Evolutionary conservation across 768 basidiomycete species (phyloP).

Genomic region (Pleurotus ostreatus): DNA sequence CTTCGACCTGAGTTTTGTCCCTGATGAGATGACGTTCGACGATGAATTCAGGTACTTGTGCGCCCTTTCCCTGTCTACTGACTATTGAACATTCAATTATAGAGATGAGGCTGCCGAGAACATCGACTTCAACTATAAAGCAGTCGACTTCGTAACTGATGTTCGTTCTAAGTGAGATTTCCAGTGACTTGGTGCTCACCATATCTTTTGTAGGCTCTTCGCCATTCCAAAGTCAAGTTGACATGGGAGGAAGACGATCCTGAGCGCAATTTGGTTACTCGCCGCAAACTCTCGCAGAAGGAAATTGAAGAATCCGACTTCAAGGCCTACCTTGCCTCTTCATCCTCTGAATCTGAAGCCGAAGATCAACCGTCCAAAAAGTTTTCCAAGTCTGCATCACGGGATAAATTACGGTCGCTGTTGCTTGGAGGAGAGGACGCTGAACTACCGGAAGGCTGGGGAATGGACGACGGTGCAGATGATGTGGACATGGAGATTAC

Average conservation of each 20-base stretch:
- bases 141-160: conserved; percentile 89
- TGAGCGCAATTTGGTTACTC: conserved; percentile 75
- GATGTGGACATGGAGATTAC: conserved; percentile 93
- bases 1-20: conserved; percentile 92
- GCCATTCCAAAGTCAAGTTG: conserved; percentile 96
- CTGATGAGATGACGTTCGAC: conserved; percentile 84
- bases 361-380: conserved; percentile 28
- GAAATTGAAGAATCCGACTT: conserved; percentile 94
- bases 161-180: conserved; percentile 40
- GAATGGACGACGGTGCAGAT: conserved; percentile 35
- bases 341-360: conserved; percentile 59
- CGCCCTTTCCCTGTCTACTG: background rate
- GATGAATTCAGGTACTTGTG: conserved; percentile 61
- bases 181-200: background rate
- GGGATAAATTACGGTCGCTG: conserved; percentile 73
- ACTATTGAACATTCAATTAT: background rate
- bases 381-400: conserved; percentile 39
- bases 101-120: conserved; percentile 86
- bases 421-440: conserved; percentile 66
- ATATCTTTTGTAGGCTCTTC: conserved; percentile 62
- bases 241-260: conserved; percentile 99
- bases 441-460: conserved; percentile 84
- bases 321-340: conserved; percentile 70
- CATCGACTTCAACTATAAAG: conserved; percentile 55
- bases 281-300: conserved; percentile 71